These are phyloP conservation scores for Hibiscus tridactylites DNA, from an alignment of 345 rosid genomes.

Conservation along the genomic window DNA sequence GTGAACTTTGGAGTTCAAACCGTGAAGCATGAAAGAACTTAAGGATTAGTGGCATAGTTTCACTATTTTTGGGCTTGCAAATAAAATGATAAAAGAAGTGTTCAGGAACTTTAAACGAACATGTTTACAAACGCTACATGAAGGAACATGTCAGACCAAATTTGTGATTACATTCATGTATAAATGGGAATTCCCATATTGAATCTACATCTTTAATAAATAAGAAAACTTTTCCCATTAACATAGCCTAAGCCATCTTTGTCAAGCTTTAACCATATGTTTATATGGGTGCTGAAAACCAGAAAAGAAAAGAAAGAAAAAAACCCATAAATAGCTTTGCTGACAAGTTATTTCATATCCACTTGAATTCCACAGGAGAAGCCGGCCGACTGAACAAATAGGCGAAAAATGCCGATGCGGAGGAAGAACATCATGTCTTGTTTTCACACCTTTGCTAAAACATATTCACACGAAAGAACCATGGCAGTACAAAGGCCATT, in stretches of 20 bases:
- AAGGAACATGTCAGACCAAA: neutral
- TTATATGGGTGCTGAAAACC: neutral
- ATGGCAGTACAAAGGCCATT: conserved; percentile 60
- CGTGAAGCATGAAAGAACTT: too few species aligned
- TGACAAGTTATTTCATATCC: neutral
- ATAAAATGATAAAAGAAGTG: too few species aligned
- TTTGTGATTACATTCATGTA: neutral
- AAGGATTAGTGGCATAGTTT: too few species aligned
- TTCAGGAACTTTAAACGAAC: too few species aligned
- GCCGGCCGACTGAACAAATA: neutral
- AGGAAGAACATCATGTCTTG: neutral
- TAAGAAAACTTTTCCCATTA: neutral
- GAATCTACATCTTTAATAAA: neutral
- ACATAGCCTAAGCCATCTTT: conserved; percentile 9
- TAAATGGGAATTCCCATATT: neutral
- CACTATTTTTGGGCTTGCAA: too few species aligned
- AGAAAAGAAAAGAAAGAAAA: neutral
- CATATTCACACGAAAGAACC: conserved; percentile 57
- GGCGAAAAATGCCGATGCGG: neutral
- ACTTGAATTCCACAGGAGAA: neutral
- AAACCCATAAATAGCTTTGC: neutral
- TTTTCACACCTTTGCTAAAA: conserved; percentile 23
- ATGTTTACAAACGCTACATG: too few species aligned
- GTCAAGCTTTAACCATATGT: neutral
- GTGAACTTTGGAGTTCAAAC: too few species aligned